Evolutionary conservation across 257 asterid species (phyloP), one percentile per base, ranked within the genome.

Genomic region (Solanum pinnatisectum): DNA sequence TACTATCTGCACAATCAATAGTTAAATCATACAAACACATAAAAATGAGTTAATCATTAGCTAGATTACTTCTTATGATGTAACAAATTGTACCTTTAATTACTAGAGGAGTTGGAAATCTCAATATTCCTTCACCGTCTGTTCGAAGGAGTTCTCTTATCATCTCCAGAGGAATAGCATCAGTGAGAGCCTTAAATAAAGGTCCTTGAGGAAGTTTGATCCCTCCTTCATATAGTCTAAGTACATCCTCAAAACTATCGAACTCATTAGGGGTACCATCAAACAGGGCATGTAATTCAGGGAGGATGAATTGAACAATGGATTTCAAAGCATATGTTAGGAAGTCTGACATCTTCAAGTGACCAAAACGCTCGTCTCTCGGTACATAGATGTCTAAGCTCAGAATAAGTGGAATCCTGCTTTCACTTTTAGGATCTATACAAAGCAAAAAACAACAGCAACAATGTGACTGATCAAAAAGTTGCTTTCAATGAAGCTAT

Each of bases 301-400:
- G 91, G 40, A 88, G 56, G 12, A 91, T 71, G 27, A 88, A 36
- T 76, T 91, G 91, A 9, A 27, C 84, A 4, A 86, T 18, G 39
- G 90, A 83, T 83, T 91, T 91, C 72, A 89, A 9, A 3, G 73
- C 90, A 83, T 81, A 86, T 40, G 83, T 86, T 2, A 89, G 71
- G 46, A 89, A 88, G 60, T 87, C 89, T 30, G 90, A 68, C 84
- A 89, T 6, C 83, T 91, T 91, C 87, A 89, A 25, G 86, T 89
- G 91, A 37, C 93, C 89, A 59, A 91, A 91, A 56, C 88, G 33
- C 60, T 91, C 93, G 52, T 91, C 93, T 32, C 91, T 84, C 3
- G 93, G 93, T 10, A 89, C 91, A 87, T 88, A 91, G 37, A 91
- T 89, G 67, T 87, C 79, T 44, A 86, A 84, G 87, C 90, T 79